These are phyloP conservation scores for Zygotorulaspora mrakii DNA, from an alignment of 1,139 yeast species.

Conservation along the genomic window DNA sequence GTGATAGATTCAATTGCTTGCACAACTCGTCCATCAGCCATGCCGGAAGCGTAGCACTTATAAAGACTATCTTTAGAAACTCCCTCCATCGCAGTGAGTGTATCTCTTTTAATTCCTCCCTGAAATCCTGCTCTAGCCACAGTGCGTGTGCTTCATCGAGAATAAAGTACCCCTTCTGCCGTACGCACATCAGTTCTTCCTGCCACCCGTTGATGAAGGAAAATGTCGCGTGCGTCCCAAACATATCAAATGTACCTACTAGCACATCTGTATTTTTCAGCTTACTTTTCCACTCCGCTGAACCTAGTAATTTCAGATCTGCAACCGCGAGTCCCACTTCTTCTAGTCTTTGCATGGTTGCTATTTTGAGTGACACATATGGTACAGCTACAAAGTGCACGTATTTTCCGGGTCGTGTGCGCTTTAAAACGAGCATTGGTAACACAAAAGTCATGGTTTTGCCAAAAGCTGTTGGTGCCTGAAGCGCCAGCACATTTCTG, in stretches of 20 bases:
- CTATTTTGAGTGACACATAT: conserved; percentile 3
- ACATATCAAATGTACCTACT: conserved; percentile 2
- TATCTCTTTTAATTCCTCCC: neutral
- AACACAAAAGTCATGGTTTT: neutral
- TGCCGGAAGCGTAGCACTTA: conserved; percentile 2
- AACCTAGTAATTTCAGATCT: neutral
- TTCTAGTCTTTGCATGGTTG: neutral
- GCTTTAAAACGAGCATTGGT: conserved; percentile 1
- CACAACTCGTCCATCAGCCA: conserved; percentile 3
- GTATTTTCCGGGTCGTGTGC: neutral
- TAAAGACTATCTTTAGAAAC: neutral
- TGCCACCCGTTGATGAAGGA: conserved; percentile 1
- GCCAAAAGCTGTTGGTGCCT: conserved; percentile 2
- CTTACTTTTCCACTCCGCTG: neutral
- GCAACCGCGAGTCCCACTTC: conserved; percentile 1
- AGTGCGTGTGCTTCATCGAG: conserved; percentile 2
- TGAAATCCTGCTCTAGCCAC: conserved; percentile 3
- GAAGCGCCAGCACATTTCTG: neutral
- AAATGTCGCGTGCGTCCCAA: conserved; percentile 1
- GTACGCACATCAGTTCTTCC: neutral
- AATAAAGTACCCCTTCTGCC: conserved; percentile 3
- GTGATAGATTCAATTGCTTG: conserved; percentile 2
- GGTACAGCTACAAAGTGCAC: conserved; percentile 4
- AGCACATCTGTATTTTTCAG: neutral
- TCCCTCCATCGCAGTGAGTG: neutral